Conservation (phyloP, 2,329 filamentous ascomycete species). For the Trichothecium roseum region DNA sequence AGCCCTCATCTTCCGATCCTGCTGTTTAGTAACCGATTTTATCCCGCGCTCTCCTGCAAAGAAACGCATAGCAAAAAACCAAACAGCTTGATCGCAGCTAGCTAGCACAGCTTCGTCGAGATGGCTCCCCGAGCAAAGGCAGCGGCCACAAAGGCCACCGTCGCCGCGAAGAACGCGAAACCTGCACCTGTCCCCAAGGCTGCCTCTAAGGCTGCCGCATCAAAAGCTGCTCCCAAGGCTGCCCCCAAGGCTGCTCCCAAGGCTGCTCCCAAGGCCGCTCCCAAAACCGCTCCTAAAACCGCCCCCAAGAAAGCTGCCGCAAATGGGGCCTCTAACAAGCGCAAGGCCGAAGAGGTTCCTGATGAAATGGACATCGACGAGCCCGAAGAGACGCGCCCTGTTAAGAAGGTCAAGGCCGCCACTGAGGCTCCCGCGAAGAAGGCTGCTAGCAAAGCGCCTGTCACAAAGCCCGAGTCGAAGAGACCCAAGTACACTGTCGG, state of each 20-base stretch:
- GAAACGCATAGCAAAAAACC: not conserved
- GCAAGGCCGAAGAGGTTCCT: slow-evolving; percentile 10
- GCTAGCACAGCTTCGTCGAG: no score
- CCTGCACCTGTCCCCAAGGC: slow-evolving; percentile 10
- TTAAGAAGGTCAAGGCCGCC: slow-evolving; percentile 51
- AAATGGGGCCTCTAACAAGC: slow-evolving; percentile 15
- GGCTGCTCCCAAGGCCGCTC: slow-evolving; percentile 25
- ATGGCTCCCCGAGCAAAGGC: slow-evolving; percentile 21
- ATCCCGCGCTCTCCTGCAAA: no score
- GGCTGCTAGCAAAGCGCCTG: slow-evolving; percentile 10
- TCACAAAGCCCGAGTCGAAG: slow-evolving; percentile 21
- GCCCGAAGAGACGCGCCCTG: slow-evolving; percentile 25
- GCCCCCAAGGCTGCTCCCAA: slow-evolving; percentile 13
- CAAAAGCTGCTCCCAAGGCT: slow-evolving; percentile 12
- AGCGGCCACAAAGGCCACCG: slow-evolving; percentile 13
- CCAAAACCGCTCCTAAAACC: slow-evolving; percentile 13
- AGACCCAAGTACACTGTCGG: slow-evolving; percentile 37
- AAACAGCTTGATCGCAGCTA: no score
- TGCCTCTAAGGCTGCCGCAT: slow-evolving; percentile 16
- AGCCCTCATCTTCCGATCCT: no score
- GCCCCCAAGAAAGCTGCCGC: slow-evolving; percentile 25
- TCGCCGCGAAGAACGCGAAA: slow-evolving; percentile 14
- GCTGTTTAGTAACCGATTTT: not conserved
- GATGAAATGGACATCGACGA: slow-evolving; percentile 8
- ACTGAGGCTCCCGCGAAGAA: slow-evolving; percentile 40